Conservation (phyloP, 2,329 filamentous ascomycete species). For the Aspergillus floridensis region DNA sequence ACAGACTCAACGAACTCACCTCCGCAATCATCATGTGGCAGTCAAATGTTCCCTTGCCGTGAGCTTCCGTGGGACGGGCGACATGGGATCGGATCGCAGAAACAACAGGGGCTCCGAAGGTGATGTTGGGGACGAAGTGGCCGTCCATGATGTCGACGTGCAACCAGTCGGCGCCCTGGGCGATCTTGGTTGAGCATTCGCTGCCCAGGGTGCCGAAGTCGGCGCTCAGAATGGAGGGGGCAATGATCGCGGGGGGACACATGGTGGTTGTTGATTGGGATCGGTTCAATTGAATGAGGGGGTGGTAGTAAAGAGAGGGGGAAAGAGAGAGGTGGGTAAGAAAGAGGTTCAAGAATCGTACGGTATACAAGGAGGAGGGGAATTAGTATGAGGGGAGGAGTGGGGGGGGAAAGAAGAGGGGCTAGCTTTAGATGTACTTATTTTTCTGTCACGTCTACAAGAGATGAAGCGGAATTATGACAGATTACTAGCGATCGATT, state of each 20-base stretch:
- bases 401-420: constrained; percentile 1
- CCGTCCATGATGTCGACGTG: constrained; percentile 99
- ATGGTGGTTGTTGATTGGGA: constrained; percentile 50
- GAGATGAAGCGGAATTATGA: not conserved
- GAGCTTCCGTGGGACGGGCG: constrained; percentile 64
- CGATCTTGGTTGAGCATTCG: constrained; percentile 83
- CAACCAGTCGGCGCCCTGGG: constrained; percentile 84
- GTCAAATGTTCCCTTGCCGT: constrained; percentile 90
- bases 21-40: constrained; percentile 99
- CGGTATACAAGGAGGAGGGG: not conserved
- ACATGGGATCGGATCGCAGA: constrained; percentile 90
- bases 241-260: constrained; percentile 90
- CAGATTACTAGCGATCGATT: not conserved
- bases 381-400: not conserved
- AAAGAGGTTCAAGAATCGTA: not conserved
- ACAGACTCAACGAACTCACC: constrained; percentile 49
- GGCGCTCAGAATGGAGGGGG: constrained; percentile 94
- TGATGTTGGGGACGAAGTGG: constrained; percentile 98
- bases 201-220: constrained; percentile 88
- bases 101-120: constrained; percentile 91
- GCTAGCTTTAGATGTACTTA: not conserved
- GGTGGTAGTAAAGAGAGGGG: not conserved
- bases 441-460: no score
- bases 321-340: not conserved
- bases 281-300: not conserved